Evolutionary conservation across 495 filamentous ascomycete genomes (phyloP).

Genomic region (Penicillium chermesinum): DNA sequence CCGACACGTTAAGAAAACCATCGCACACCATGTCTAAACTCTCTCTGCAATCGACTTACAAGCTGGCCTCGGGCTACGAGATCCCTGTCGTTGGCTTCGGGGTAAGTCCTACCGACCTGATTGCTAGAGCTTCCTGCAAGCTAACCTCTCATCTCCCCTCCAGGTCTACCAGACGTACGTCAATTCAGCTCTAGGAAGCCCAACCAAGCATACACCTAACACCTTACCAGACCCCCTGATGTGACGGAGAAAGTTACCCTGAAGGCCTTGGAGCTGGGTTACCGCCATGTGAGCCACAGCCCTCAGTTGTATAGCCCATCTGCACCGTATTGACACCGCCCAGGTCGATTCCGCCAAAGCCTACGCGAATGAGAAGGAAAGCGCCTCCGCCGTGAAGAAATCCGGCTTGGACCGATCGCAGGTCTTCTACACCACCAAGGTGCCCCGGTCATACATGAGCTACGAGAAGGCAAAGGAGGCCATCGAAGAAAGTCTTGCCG

Average conservation of each 20-base stretch:
- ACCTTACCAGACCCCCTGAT: constrained; percentile 41
- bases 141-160: constrained; percentile 8
- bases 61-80: constrained; percentile 70
- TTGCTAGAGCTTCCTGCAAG: background rate
- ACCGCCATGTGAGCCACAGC: constrained; percentile 57
- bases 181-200: background rate
- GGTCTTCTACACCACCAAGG: constrained; percentile 55
- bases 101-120: constrained; percentile 38
- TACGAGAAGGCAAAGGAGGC: constrained; percentile 49
- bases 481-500: constrained; percentile 43
- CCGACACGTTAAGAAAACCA: background rate
- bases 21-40: constrained; percentile 55
- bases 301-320: background rate
- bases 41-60: constrained; percentile 58
- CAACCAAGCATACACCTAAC: constrained; percentile 4
- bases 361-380: constrained; percentile 52
- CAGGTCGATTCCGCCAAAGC: constrained; percentile 52
- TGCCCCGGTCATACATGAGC: constrained; percentile 39
- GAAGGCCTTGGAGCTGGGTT: constrained; percentile 64
- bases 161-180: constrained; percentile 71
- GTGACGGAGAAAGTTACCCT: constrained; percentile 51
- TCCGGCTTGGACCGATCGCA: constrained; percentile 42
- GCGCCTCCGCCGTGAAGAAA: constrained; percentile 40
- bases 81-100: constrained; percentile 73
- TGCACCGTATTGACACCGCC: background rate